Conservation (phyloP, 202 grass and related monocot genomes). For the Zoysia matrella region DNA sequence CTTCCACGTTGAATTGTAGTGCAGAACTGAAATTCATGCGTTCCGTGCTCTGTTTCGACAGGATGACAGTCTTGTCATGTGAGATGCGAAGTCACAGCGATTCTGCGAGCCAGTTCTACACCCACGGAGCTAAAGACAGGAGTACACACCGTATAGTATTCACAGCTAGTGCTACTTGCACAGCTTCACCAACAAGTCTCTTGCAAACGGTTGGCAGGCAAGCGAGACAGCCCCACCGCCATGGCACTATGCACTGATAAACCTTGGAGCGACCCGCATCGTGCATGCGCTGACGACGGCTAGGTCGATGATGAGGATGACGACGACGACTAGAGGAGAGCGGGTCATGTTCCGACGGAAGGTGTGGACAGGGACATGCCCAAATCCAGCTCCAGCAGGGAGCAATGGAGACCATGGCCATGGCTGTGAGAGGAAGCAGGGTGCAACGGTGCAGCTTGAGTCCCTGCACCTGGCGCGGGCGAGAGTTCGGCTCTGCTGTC, state of each 20-base stretch:
- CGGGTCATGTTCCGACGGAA: constrained; percentile 51
- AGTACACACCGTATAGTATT: constrained; percentile 42
- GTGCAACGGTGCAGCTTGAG: constrained; percentile 6
- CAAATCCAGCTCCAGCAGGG: constrained; percentile 52
- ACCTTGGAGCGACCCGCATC: not conserved
- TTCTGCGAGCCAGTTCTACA: not conserved
- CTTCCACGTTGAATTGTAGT: too few species aligned
- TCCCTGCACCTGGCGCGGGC: constrained; percentile 10
- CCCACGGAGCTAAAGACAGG: constrained; percentile 20
- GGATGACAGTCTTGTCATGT: not conserved
- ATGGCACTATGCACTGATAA: not conserved
- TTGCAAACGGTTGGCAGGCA: constrained; percentile 37
- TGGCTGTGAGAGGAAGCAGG: constrained; percentile 24
- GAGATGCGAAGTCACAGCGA: not conserved
- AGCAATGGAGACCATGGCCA: constrained; percentile 40
- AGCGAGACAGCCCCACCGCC: constrained; percentile 17
- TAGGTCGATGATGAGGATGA: not conserved
- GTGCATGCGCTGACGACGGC: not conserved
- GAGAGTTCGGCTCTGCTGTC: not conserved
- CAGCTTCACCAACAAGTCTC: constrained; percentile 23
- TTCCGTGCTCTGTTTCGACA: not conserved
- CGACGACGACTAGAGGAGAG: not conserved
- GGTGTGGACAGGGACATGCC: constrained; percentile 51
- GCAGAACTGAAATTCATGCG: not conserved
- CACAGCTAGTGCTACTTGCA: constrained; percentile 47